Evolutionary conservation across 2,329 filamentous ascomycete species (phyloP).

Genomic region (Monosporascus sp.): DNA sequence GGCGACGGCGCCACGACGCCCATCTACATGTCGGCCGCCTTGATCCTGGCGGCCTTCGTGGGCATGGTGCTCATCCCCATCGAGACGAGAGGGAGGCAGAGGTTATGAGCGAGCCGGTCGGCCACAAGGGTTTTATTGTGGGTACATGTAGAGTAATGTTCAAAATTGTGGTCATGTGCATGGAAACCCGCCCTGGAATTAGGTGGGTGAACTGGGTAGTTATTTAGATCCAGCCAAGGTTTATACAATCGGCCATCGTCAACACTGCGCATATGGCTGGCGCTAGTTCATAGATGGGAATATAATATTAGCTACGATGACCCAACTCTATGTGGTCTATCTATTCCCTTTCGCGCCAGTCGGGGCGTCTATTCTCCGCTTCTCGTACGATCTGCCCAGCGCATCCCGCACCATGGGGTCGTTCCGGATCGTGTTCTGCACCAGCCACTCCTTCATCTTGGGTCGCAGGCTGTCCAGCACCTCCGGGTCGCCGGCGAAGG

Average conservation of each 20-base stretch:
- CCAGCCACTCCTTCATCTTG: slow-evolving; percentile 78
- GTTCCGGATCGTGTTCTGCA: slow-evolving; percentile 75
- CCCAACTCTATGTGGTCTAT: slow-evolving; percentile 13
- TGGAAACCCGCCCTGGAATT: neutral
- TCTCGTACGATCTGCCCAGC: slow-evolving; percentile 61
- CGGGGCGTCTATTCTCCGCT: slow-evolving; percentile 56
- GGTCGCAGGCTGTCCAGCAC: slow-evolving; percentile 58
- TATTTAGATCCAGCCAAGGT: too few species aligned
- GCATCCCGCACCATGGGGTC: slow-evolving; percentile 81
- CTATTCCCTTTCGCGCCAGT: slow-evolving; percentile 52
- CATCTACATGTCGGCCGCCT: slow-evolving; percentile 49
- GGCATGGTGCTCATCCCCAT: slow-evolving; percentile 57
- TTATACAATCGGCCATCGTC: neutral
- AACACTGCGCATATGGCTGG: neutral
- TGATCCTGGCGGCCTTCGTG: slow-evolving; percentile 55
- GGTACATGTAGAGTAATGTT: neutral
- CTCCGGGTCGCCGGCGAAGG: slow-evolving; percentile 68
- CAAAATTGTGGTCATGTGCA: neutral
- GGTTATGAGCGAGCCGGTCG: slow-evolving; percentile 33
- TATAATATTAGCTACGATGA: too few species aligned
- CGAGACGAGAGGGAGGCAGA: slow-evolving; percentile 55
- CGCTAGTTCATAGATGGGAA: neutral
- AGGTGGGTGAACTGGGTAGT: neutral
- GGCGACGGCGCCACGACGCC: slow-evolving; percentile 53
- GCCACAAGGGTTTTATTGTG: neutral